phyloP scores from a whole-genome alignment of 805 yeast genomes.

The Yarrowia osloensis region DNA sequence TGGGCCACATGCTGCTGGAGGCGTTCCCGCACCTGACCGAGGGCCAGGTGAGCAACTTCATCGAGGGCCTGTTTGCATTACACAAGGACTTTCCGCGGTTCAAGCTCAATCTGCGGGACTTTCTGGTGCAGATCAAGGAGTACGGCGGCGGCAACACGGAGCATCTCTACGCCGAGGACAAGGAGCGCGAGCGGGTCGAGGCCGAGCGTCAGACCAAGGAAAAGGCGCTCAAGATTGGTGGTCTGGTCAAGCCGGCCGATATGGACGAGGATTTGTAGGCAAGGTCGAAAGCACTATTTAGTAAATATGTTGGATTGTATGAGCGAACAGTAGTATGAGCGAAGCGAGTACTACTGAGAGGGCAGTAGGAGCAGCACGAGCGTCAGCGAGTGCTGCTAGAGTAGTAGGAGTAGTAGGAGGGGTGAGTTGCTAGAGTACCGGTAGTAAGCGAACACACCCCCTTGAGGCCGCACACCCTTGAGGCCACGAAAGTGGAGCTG shows the following conservation, averaged over 20 bases:
- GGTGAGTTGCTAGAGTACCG: no score
- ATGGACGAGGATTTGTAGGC: slow-evolving; percentile 64
- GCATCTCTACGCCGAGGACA: slow-evolving; percentile 91
- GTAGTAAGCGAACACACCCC: no score
- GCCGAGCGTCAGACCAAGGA: slow-evolving; percentile 71
- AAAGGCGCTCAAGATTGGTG: slow-evolving; percentile 85
- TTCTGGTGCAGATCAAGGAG: slow-evolving; percentile 93
- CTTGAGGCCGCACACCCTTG: no score
- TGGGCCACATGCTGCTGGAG: slow-evolving; percentile 74
- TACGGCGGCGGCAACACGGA: slow-evolving; percentile 89
- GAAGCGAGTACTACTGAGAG: no score
- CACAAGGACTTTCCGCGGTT: slow-evolving; percentile 75
- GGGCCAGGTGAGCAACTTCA: slow-evolving; percentile 79
- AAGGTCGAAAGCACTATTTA: no score
- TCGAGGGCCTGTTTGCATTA: slow-evolving; percentile 67
- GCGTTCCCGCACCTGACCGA: slow-evolving; percentile 92
- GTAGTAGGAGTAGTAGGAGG: no score
- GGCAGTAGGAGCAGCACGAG: no score
- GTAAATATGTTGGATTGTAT: no score
- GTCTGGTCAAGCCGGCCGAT: slow-evolving; percentile 90
- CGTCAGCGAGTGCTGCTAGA: no score
- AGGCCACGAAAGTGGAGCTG: no score
- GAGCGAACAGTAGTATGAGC: no score
- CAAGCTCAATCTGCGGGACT: slow-evolving; percentile 86
- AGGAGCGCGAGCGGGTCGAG: slow-evolving; percentile 72